Conservation (phyloP, 306 rosid species). For the Canavalia gladiata region DNA sequence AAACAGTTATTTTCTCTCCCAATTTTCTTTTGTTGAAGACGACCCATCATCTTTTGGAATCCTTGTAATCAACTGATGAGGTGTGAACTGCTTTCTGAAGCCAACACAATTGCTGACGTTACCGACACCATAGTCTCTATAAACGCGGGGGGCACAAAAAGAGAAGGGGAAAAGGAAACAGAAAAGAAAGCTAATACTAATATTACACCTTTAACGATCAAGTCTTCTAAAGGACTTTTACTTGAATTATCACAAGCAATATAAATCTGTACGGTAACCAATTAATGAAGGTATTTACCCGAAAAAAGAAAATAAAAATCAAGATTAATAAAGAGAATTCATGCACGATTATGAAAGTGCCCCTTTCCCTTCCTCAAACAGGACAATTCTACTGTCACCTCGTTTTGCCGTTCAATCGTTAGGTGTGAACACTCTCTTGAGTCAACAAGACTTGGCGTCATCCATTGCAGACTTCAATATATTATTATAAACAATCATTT, state of each 20-base stretch:
- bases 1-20: too few relatives aligned
- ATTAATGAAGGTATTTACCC: neutral
- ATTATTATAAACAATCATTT: too few relatives aligned
- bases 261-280: neutral
- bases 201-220: neutral
- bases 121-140: neutral
- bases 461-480: too few relatives aligned
- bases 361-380: too few relatives aligned
- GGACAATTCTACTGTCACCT: too few relatives aligned
- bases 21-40: neutral
- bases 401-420: too few relatives aligned
- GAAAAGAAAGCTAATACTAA: neutral
- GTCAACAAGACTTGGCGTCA: neutral
- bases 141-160: neutral
- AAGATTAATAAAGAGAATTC: neutral
- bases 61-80: neutral
- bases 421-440: neutral
- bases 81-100: conserved; percentile 30
- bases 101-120: neutral
- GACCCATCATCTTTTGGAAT: neutral
- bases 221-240: neutral
- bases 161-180: neutral
- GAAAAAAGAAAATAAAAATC: neutral
- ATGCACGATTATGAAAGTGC: neutral
- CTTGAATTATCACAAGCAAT: neutral